These are phyloP conservation scores for Claviceps cyperi DNA, from an alignment of 2,329 filamentous ascomycete genomes.

Conservation along the genomic window DNA sequence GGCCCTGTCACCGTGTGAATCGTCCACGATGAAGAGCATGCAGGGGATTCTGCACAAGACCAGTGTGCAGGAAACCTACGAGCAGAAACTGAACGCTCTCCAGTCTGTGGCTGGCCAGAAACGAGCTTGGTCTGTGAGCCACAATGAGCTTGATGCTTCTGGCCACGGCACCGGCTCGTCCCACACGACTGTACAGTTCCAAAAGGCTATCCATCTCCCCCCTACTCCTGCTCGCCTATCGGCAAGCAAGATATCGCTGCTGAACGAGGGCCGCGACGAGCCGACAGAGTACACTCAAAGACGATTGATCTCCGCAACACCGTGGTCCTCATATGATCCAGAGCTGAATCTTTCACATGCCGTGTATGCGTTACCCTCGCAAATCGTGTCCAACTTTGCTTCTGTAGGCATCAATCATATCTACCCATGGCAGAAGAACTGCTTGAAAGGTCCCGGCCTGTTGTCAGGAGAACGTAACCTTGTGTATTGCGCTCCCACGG, in stretches of 20 bases:
- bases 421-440: constrained; percentile 69
- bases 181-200: constrained; percentile 15
- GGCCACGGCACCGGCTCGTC: neutral
- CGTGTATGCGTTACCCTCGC: constrained; percentile 45
- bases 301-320: constrained; percentile 35
- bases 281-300: constrained; percentile 44
- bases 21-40: constrained; percentile 23
- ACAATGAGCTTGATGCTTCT: constrained; percentile 5
- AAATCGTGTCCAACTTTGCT: constrained; percentile 49
- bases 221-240: constrained; percentile 16
- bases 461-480: constrained; percentile 52
- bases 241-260: constrained; percentile 32
- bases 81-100: constrained; percentile 23
- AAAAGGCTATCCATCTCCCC: constrained; percentile 20
- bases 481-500: constrained; percentile 68
- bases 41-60: constrained; percentile 32
- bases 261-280: constrained; percentile 10
- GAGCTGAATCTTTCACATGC: constrained; percentile 47
- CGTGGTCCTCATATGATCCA: constrained; percentile 35
- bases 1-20: neutral
- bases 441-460: constrained; percentile 52
- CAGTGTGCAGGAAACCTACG: constrained; percentile 33
- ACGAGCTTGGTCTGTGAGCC: constrained; percentile 19
- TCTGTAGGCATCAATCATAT: constrained; percentile 55
- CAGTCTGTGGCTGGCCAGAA: constrained; percentile 34